These are phyloP conservation scores for Pythium aphanidermatum DNA, from an alignment of 352 stramenopile genomes.

Conservation along the genomic window DNA sequence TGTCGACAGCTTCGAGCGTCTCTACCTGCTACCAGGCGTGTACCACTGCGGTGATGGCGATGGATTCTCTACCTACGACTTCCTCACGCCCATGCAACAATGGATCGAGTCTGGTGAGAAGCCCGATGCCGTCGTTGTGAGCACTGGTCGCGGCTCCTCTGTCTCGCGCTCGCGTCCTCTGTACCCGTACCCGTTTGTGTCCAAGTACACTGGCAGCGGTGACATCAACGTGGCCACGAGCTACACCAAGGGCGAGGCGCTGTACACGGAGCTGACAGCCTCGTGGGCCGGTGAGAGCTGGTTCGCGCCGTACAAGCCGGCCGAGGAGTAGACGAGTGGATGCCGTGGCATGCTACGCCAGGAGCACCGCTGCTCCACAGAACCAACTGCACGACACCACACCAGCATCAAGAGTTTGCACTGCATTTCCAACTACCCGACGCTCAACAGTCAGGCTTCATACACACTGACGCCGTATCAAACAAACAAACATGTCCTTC, in stretches of 20 bases:
- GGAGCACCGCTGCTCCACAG: too few species aligned
- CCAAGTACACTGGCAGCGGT: constrained; percentile 8
- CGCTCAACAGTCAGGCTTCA: too few species aligned
- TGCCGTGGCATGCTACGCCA: too few species aligned
- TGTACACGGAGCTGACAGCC: constrained; percentile 27
- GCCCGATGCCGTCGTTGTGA: constrained; percentile 24
- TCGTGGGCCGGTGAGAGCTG: constrained; percentile 6
- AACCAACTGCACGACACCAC: too few species aligned
- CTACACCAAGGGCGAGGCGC: constrained; percentile 18
- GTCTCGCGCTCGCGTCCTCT: constrained; percentile 10
- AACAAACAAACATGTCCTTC: too few species aligned
- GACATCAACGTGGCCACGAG: constrained; percentile 8
- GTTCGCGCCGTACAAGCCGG: constrained; percentile 10
- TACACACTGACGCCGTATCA: too few species aligned
- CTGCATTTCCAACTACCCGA: too few species aligned
- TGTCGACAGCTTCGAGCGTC: constrained; percentile 30
- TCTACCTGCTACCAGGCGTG: constrained; percentile 42
- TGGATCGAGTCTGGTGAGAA: constrained; percentile 30
- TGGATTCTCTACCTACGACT: constrained; percentile 30
- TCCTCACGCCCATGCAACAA: constrained; percentile 38
- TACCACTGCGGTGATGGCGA: constrained; percentile 36
- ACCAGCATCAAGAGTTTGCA: too few species aligned
- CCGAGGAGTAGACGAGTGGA: constrained; percentile 7
- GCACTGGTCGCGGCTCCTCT: neutral
- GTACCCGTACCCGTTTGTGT: constrained; percentile 18